Evolutionary conservation across 2,329 filamentous ascomycete species (phyloP).

Genomic region (Zarea fungicola): DNA sequence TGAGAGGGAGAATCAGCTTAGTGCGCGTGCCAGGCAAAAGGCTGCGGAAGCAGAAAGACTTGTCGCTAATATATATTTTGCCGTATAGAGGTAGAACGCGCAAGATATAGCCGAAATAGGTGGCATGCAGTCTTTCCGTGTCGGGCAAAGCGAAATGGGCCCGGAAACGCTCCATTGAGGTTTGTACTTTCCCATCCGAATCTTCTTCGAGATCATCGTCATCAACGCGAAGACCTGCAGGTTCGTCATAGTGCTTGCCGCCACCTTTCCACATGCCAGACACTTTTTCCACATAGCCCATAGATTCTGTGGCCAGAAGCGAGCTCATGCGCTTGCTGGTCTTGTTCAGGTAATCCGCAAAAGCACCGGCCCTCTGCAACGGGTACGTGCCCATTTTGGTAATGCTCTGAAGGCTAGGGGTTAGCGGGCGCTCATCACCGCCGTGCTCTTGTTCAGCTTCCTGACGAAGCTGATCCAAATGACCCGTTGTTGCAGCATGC

Average conservation of each 20-base stretch:
- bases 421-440: constrained; percentile 16
- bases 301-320: constrained; percentile 80
- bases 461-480: constrained; percentile 4
- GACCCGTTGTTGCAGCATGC: constrained; percentile 11
- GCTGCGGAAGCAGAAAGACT: constrained; percentile 88
- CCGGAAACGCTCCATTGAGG: constrained; percentile 75
- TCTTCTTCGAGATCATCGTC: constrained; percentile 52
- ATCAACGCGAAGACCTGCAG: constrained; percentile 45
- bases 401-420: constrained; percentile 47
- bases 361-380: constrained; percentile 73
- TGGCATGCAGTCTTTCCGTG: constrained; percentile 76
- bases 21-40: constrained; percentile 83
- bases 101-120: constrained; percentile 89
- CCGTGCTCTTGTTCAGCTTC: neutral
- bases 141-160: constrained; percentile 85
- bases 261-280: constrained; percentile 96
- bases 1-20: constrained; percentile 85
- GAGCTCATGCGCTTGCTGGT: constrained; percentile 77
- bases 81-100: constrained; percentile 88
- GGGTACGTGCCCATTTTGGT: constrained; percentile 67
- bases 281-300: constrained; percentile 95
- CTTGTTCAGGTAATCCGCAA: constrained; percentile 77
- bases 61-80: constrained; percentile 90
- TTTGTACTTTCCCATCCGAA: constrained; percentile 59
- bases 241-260: constrained; percentile 77